Base-by-base conservation (phyloP, 805 yeast species). In the Candida xiaguanensis region DNA sequence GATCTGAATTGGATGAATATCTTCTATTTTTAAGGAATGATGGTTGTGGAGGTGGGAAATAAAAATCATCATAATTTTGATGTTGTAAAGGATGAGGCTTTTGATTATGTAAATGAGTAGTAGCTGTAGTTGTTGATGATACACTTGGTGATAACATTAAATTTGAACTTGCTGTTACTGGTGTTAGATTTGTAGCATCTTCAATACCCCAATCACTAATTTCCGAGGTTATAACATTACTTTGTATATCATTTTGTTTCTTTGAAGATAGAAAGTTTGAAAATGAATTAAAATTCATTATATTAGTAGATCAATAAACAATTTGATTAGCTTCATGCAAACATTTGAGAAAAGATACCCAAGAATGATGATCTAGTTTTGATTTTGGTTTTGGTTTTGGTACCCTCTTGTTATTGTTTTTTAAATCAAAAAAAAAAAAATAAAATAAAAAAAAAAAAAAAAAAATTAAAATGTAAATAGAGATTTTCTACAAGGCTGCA, bases 191-290 rank as follows among this genome's bases (percentile, higher is more conserved):
- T 5, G 12, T 19, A 3, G 48, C 19, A 17, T 55, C 64, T 37
- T 63, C 69, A 16, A 63, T 62, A 5, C 69, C 69, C 69, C 69
- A 63, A n/a, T 34, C 37, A n/a, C 37, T 25, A 11, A 34, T 34
- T 25, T 34, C 37, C 3, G 37, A 34, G 9, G 30, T 16, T 11
- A 24, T 5, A 13, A 31, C 18, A 28, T 6, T 7, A 28, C 13
- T 17, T n/a, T n/a, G n/a, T n/a, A n/a, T n/a, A 28, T 16, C 18
- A 13, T 26, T 22, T 9, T 22, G 24, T 12, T 25, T 25, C 28
- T 25, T 25, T 9, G 28, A n/a, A 8, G 14, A 8, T 25, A 25
- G 13, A 25, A 25, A 25, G 20, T 33, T 33, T 12, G 17, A 24
- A 22, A 25, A 29, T 17, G 18, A 29, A 15, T 29, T 16, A 29